A percentile compares a stretch with the other conserved stretches of the same genome.
Conservation (phyloP, 805 yeast species). For the Lachancea meyersii region DNA sequence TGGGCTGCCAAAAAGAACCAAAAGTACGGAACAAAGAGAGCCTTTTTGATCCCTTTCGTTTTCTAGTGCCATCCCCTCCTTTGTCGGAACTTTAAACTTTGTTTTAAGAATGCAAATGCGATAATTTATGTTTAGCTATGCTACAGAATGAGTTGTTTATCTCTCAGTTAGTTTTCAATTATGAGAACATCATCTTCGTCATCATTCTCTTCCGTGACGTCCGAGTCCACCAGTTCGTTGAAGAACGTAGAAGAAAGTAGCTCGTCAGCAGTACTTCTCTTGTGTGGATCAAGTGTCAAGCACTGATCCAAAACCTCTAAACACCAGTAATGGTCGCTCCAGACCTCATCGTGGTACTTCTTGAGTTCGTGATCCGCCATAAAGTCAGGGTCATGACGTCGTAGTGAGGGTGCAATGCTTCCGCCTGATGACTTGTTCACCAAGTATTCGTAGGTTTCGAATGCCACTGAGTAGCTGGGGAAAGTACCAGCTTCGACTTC, state of each 20-base stretch:
- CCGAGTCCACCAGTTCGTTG: constrained; percentile 34
- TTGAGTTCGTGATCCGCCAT: constrained; percentile 20
- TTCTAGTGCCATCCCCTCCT: constrained; percentile 36
- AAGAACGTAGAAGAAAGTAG: constrained; percentile 57
- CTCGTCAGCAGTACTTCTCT: constrained; percentile 52
- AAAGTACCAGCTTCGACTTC: constrained; percentile 49
- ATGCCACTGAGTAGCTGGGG: constrained; percentile 66
- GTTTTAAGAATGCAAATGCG: constrained; percentile 1
- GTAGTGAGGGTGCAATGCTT: constrained; percentile 24
- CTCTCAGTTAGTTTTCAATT: constrained; percentile 4
- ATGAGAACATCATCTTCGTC: constrained; percentile 23
- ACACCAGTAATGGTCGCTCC: constrained; percentile 38
- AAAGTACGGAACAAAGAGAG: constrained; percentile 72
- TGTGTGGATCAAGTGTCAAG: constrained; percentile 51
- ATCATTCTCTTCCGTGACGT: constrained; percentile 15
- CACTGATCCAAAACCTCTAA: constrained; percentile 52
- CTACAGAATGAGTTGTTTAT: constrained; percentile 1
- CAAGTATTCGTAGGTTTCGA: constrained; percentile 51
- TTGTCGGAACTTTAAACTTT: no score
- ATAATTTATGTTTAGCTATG: constrained; percentile 5
- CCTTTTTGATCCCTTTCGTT: constrained; percentile 72
- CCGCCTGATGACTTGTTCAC: constrained; percentile 28
- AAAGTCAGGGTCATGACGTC: constrained; percentile 6
- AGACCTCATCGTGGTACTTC: constrained; percentile 30
- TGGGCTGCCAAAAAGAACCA: constrained; percentile 90